These are phyloP conservation scores for Ceratobasidium sp. DNA, from an alignment of 1,284 basidiomycete species.

Conservation along the genomic window DNA sequence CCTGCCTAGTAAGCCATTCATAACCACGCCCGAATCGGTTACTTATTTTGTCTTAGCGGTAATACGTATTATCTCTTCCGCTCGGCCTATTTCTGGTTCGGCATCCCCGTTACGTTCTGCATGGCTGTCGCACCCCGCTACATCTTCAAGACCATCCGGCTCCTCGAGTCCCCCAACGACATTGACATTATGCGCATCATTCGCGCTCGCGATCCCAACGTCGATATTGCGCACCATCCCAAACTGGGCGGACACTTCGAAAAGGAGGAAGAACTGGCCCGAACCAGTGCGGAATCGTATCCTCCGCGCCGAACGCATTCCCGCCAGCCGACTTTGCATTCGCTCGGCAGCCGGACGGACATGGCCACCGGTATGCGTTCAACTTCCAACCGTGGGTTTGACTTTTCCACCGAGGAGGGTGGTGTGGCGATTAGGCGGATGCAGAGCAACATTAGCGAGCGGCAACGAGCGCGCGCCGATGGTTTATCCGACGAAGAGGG, in stretches of 20 bases:
- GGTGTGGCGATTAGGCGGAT: constrained; percentile 82
- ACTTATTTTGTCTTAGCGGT: constrained; percentile 56
- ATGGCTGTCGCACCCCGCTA: constrained; percentile 83
- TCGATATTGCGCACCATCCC: constrained; percentile 61
- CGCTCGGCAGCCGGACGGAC: constrained; percentile 68
- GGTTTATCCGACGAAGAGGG: not conserved
- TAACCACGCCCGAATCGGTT: constrained; percentile 35
- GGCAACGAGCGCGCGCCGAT: constrained; percentile 6
- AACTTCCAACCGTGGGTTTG: constrained; percentile 74
- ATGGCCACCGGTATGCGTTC: constrained; percentile 82
- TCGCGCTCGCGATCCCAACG: constrained; percentile 65
- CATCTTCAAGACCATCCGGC: constrained; percentile 74
- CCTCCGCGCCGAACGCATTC: constrained; percentile 32
- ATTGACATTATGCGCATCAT: constrained; percentile 80
- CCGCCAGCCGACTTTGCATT: constrained; percentile 44
- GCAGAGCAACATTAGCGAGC: constrained; percentile 76
- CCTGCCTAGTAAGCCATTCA: constrained; percentile 57
- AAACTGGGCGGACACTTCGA: constrained; percentile 50
- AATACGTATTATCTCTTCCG: constrained; percentile 84
- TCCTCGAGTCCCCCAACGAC: constrained; percentile 81
- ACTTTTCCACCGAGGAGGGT: constrained; percentile 83
- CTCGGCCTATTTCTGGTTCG: constrained; percentile 90
- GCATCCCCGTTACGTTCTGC: constrained; percentile 71
- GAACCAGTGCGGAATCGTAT: constrained; percentile 26
- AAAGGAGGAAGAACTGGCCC: constrained; percentile 21